Conservation (phyloP, 148 eudicot species). For the Polygonum maritimum region DNA sequence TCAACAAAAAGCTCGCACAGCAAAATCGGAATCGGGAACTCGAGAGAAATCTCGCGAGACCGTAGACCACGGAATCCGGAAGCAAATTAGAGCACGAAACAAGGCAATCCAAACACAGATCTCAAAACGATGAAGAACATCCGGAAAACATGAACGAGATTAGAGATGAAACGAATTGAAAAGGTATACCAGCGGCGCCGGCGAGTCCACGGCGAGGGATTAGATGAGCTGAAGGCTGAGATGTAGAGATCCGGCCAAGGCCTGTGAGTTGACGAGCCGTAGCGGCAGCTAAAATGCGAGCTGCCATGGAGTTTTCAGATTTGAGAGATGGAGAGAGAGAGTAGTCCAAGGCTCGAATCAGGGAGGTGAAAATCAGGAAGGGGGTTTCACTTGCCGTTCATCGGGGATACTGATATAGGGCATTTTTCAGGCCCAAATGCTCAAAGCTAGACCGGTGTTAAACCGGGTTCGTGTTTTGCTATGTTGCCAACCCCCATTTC, state of each 20-base stretch:
- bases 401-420: no score
- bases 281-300: slow-evolving; percentile 23
- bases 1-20: neutral
- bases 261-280: slow-evolving; percentile 27
- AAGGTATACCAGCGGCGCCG: slow-evolving; percentile 24
- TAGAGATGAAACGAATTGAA: neutral
- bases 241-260: slow-evolving; percentile 16
- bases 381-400: neutral
- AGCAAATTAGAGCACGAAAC: neutral
- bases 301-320: slow-evolving; percentile 20
- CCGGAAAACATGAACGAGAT: neutral
- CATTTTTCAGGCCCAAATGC: no score
- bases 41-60: neutral
- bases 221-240: slow-evolving; percentile 17
- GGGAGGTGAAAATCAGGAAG: neutral
- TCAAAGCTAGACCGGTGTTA: no score
- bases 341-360: neutral
- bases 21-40: neutral
- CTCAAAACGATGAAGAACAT: neutral
- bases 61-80: neutral
- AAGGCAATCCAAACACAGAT: neutral
- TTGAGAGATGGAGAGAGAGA: slow-evolving; percentile 2
- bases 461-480: no score
- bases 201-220: slow-evolving; percentile 41
- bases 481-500: no score